Evolutionary conservation across 768 basidiomycete genomes (phyloP).

Genomic region (Tulasnella sp.): DNA sequence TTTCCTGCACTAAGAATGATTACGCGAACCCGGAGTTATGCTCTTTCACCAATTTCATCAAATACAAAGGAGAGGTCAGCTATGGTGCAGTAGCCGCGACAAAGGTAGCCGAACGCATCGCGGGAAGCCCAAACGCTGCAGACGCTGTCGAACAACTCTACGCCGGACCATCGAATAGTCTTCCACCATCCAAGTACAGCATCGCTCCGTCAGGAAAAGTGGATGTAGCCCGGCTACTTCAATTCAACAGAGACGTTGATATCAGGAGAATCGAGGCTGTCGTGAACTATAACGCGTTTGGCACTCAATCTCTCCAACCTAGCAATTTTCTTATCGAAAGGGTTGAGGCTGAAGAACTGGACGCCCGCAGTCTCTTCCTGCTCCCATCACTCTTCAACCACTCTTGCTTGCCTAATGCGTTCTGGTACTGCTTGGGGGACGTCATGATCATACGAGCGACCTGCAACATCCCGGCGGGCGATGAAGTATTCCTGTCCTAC

Average conservation of each 20-base stretch:
- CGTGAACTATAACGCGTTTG: conserved; percentile 34
- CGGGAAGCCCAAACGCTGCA: neutral
- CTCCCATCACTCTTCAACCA: conserved; percentile 41
- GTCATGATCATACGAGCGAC: conserved; percentile 39
- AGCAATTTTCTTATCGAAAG: neutral
- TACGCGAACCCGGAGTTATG: neutral
- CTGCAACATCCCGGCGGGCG: conserved; percentile 33
- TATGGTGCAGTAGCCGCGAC: neutral
- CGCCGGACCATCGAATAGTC: neutral
- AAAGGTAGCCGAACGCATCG: neutral
- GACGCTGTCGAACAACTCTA: neutral
- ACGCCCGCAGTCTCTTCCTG: conserved; percentile 35
- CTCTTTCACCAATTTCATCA: neutral
- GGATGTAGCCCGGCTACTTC: neutral
- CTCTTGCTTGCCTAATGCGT: conserved; percentile 36
- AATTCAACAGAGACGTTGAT: conserved; percentile 31
- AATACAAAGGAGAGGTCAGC: neutral
- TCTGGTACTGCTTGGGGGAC: conserved; percentile 35
- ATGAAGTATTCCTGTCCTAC: conserved; percentile 35
- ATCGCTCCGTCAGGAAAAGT: too few species aligned
- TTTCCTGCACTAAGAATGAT: neutral
- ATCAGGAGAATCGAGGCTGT: conserved; percentile 35
- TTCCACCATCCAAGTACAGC: neutral
- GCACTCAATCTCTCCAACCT: neutral
- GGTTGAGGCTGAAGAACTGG: neutral